phyloP scores from a whole-genome alignment of 2,329 filamentous ascomycete genomes.

The Exophiala spinifera region DNA sequence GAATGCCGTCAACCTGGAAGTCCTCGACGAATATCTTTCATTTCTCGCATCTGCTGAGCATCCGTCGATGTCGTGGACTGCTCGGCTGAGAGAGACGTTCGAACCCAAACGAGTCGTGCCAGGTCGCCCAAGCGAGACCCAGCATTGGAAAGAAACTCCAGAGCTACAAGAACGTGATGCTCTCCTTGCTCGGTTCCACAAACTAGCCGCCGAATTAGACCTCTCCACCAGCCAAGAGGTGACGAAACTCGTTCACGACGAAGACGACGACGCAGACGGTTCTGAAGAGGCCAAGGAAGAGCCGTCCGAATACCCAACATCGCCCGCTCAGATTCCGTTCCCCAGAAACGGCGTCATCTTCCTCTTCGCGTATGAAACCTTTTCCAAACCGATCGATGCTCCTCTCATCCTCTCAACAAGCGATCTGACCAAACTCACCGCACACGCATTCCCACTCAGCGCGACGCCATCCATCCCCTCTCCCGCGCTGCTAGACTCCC shows the following conservation, averaged over 20 bases:
- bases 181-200: conserved; percentile 53
- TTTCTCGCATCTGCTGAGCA: conserved; percentile 14
- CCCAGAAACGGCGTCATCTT: conserved; percentile 25
- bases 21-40: conserved; percentile 57
- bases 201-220: conserved; percentile 13
- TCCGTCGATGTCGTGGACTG: conserved; percentile 41
- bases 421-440: conserved; percentile 22
- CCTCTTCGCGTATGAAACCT: conserved; percentile 19
- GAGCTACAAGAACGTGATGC: conserved; percentile 52
- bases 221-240: conserved; percentile 17
- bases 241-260: conserved; percentile 14
- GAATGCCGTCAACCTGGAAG: conserved; percentile 61
- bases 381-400: conserved; percentile 8
- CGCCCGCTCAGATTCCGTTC: conserved; percentile 29
- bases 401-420: conserved; percentile 9
- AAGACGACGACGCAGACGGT: conserved; percentile 10
- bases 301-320: conserved; percentile 28
- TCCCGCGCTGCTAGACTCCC: conserved; percentile 20
- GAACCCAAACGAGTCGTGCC: conserved; percentile 53
- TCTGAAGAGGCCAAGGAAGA: conserved; percentile 13
- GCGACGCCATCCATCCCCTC: conserved; percentile 18
- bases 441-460: conserved; percentile 19
- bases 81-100: conserved; percentile 56
- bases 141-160: conserved; percentile 50
- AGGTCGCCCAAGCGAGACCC: conserved; percentile 47